Evolutionary conservation across 1,284 basidiomycete species (phyloP), one percentile per base, ranked within the genome.

Genomic region (Meira miltonrushii): DNA sequence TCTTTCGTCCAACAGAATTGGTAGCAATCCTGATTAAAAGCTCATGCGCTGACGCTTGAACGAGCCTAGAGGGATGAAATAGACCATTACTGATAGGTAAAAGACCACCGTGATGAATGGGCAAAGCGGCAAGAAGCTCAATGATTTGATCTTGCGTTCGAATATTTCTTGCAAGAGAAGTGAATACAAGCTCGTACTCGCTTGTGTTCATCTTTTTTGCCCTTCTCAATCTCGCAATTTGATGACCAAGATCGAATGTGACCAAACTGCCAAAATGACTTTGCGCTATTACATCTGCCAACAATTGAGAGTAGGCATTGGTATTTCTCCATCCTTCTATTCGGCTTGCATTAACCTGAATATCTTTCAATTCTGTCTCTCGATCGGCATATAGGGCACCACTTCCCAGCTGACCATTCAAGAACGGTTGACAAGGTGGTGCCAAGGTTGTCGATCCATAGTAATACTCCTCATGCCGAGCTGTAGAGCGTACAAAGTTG

Each of bases 41-140:
- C 23, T 92, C 89, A 19, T 96, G 84, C 0, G 89, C 87, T 15
- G 85, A 81, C 37, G 90, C 87, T 38, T 92, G 85, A 25, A 94
- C 85, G 10, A 80, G 75, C 63, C 87, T 84, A 39, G 84, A 83
- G 43, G 90, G 88, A 79, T 97, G 93, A 79, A 96, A 92, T 2
- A 97, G 81, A 1, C 90, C 89, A 77, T 93, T 90, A 21, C 87
- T 87, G 25, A 98, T 80, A 11, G 91, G 88, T 25, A 89, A 80
- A 41, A 97, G 81, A 0, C 94, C 94, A 40, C 91, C 90, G 6
- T 83, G 82, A 69, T 92, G 88, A 1, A 87, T 85, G 6, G 92
- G 87, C 38, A 88, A 79, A 59, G 85, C 82, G 1, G 92, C 85
- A 19, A 96, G 81, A 11, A 55, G 48, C 84, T 97, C 92, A 5